phyloP scores from a whole-genome alignment of 2,329 filamentous ascomycete genomes.

The Colletotrichum somersetense region DNA sequence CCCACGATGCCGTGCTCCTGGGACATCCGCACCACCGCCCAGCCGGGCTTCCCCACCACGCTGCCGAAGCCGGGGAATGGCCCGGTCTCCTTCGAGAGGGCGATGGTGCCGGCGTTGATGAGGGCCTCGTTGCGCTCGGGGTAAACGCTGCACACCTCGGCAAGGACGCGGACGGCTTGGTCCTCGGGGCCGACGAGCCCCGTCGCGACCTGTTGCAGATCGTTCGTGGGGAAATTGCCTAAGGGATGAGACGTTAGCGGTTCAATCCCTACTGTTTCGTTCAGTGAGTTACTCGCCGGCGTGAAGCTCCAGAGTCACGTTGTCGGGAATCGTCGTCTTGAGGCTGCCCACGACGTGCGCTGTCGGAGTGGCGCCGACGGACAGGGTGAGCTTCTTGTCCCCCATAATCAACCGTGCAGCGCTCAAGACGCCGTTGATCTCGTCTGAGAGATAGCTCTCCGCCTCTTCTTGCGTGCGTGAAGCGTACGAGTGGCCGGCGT shows the following conservation, averaged over 20 bases:
- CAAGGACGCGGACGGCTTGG: constrained; percentile 49
- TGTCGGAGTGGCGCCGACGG: constrained; percentile 53
- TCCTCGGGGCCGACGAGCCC: constrained; percentile 48
- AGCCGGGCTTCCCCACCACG: constrained; percentile 47
- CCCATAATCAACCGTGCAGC: constrained; percentile 49
- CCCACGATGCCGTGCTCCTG: constrained; percentile 55
- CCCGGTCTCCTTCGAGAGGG: constrained; percentile 52
- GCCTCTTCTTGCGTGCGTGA: constrained; percentile 50
- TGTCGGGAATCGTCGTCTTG: constrained; percentile 47
- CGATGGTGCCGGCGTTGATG: constrained; percentile 53
- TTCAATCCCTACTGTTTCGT: too few species aligned
- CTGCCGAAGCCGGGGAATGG: constrained; percentile 49
- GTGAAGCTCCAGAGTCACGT: constrained; percentile 53
- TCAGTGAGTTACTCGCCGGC: constrained; percentile 45
- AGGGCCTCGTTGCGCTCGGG: constrained; percentile 54
- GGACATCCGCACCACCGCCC: constrained; percentile 52
- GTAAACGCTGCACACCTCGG: constrained; percentile 56
- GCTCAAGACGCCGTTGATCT: constrained; percentile 49
- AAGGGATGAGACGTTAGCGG: not conserved
- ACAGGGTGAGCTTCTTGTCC: constrained; percentile 48
- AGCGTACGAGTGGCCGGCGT: constrained; percentile 54
- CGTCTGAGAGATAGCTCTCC: constrained; percentile 47
- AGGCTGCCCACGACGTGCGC: constrained; percentile 52
- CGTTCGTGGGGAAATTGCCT: constrained; percentile 55
- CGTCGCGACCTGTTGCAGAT: constrained; percentile 55